Evolutionary conservation across 1,284 basidiomycete genomes (phyloP).

Genomic region (Naganishia sp.): DNA sequence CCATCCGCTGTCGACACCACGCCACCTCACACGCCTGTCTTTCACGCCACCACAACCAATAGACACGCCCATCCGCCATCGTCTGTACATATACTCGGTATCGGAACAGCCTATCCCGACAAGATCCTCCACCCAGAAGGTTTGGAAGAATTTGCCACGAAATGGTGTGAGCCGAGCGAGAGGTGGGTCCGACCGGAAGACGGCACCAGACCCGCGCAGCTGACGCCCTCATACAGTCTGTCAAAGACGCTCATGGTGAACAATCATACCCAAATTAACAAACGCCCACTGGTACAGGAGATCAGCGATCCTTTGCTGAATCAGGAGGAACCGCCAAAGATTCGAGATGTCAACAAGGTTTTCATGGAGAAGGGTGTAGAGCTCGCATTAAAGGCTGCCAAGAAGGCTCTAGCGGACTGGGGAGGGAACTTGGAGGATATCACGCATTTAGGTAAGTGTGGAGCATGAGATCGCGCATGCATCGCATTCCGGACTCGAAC

Average conservation of each 20-base stretch:
- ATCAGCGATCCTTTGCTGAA: constrained; percentile 28
- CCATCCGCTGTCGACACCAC: neutral
- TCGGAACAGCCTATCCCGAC: constrained; percentile 32
- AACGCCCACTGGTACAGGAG: constrained; percentile 32
- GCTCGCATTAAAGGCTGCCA: constrained; percentile 30
- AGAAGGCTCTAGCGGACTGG: constrained; percentile 36
- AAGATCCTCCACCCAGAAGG: constrained; percentile 27
- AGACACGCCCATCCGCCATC: neutral
- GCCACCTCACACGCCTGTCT: constrained; percentile 19
- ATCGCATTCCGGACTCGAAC: neutral
- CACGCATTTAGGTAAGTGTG: constrained; percentile 35
- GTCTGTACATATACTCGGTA: constrained; percentile 33
- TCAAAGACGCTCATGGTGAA: constrained; percentile 36
- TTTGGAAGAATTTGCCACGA: constrained; percentile 32
- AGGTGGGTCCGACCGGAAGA: constrained; percentile 14
- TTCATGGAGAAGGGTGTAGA: constrained; percentile 36
- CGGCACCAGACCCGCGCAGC: neutral
- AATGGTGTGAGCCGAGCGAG: constrained; percentile 33
- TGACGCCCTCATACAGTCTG: constrained; percentile 21
- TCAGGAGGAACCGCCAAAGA: constrained; percentile 28
- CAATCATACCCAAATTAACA: constrained; percentile 34
- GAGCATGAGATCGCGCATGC: neutral
- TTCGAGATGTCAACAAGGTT: constrained; percentile 33
- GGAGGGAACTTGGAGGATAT: constrained; percentile 33
- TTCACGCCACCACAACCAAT: neutral